phyloP scores from a whole-genome alignment of 176 grass and related monocot genomes.

The Thinopyrum elongatum region DNA sequence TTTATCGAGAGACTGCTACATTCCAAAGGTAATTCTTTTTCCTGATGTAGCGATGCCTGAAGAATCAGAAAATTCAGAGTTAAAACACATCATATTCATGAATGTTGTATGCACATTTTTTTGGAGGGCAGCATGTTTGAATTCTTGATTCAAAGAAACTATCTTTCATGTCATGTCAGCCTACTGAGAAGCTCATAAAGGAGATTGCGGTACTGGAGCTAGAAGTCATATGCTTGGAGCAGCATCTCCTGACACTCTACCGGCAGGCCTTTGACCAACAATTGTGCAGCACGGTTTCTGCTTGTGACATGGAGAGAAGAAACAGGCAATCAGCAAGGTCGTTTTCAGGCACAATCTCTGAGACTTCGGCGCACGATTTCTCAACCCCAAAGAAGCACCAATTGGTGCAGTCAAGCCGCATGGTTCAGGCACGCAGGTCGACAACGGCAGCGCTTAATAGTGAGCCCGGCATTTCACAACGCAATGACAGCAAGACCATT shows the following conservation, averaged over 20 bases:
- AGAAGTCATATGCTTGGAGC: constrained; percentile 94
- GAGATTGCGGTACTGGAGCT: constrained; percentile 91
- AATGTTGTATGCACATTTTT: not conserved
- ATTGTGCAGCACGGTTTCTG: constrained; percentile 25
- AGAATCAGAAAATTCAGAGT: not conserved
- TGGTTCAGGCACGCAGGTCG: constrained; percentile 47
- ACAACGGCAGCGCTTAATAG: constrained; percentile 29
- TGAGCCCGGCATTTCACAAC: constrained; percentile 22
- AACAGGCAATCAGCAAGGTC: constrained; percentile 29
- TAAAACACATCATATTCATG: not conserved
- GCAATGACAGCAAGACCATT: constrained; percentile 28
- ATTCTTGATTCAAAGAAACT: not conserved
- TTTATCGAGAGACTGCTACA: constrained; percentile 41
- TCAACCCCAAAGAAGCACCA: constrained; percentile 44
- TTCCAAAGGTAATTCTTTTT: constrained; percentile 55
- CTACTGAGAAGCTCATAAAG: constrained; percentile 74
- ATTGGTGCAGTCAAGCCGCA: constrained; percentile 37
- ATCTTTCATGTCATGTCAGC: constrained; percentile 47
- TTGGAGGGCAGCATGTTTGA: not conserved
- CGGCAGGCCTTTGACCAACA: constrained; percentile 77
- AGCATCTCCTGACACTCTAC: constrained; percentile 75
- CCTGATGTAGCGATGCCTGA: not conserved
- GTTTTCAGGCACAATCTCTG: constrained; percentile 39
- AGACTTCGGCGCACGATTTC: constrained; percentile 31
- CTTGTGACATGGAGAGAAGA: constrained; percentile 19